Evolutionary conservation across 1,139 yeast species (phyloP).

Genomic region (Suhomyces ambrosiae): DNA sequence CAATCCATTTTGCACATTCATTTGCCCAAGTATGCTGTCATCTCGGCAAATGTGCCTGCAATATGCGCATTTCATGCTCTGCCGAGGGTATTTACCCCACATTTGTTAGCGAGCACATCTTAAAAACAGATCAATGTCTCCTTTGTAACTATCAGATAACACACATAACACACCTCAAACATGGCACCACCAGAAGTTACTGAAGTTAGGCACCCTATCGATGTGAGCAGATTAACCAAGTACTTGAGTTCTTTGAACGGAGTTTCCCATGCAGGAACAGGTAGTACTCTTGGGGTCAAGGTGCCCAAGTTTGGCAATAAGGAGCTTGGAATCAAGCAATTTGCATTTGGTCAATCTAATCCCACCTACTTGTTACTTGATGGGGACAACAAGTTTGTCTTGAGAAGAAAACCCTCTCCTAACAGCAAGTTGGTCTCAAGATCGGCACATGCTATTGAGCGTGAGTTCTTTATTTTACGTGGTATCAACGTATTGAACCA

Average conservation of each 20-base stretch:
- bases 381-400: conserved; percentile 46
- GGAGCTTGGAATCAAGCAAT: conserved; percentile 43
- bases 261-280: neutral
- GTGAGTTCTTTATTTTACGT: conserved; percentile 59
- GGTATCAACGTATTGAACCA: conserved; percentile 44
- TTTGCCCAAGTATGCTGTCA: too few relatives aligned
- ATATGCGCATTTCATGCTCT: neutral
- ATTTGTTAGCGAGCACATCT: neutral
- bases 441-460: conserved; percentile 67
- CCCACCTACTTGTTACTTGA: conserved; percentile 61
- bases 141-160: neutral
- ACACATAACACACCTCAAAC: too few relatives aligned
- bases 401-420: conserved; percentile 64
- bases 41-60: too few relatives aligned
- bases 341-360: conserved; percentile 67
- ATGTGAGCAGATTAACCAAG: conserved; percentile 16
- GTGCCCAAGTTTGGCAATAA: conserved; percentile 15
- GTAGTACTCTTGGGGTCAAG: conserved; percentile 16
- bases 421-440: conserved; percentile 54
- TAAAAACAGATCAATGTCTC: neutral
- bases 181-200: conserved; percentile 22
- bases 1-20: too few relatives aligned
- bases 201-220: conserved; percentile 25
- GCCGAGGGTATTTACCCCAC: conserved; percentile 5
- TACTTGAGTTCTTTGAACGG: conserved; percentile 12